Evolutionary conservation across 2,329 filamentous ascomycete genomes (phyloP), one percentile per base, ranked within the genome.

Genomic region (Diplodia intermedia): DNA sequence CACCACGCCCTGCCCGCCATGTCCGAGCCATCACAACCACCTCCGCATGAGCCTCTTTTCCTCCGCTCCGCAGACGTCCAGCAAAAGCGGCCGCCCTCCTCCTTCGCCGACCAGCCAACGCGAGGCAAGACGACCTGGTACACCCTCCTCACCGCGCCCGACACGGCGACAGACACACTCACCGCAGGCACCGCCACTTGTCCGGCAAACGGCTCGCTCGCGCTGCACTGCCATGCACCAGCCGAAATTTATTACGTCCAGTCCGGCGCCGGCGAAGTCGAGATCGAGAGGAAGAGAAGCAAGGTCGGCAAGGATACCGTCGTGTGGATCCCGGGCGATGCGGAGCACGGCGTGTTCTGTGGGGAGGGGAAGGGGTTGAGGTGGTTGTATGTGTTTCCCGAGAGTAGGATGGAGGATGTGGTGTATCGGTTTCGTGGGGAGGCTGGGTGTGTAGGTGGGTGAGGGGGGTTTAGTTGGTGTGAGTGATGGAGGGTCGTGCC

Each of bases 241-340:
- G 77, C 82, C 0, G 82, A 83, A 70, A 75, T 83, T 1, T 84
- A 83, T 63, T 74, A 82, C 65, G 72, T 84, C 20, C 73, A 78
- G 0, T 69, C 75, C 0, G 81, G 81, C 0, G 71, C 68, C 0
- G 81, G 79, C 0, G 70, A 79, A 8, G 74, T 83, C 2, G 75
- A 71, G 0, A 77, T 83, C 18, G 78, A 83, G 55, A 80, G 78
- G 3, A 61, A 70, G 7, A 73, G 77, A 26, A 70, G 78, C 61
- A 65, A 60, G 1, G 78, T 83, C 0, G 54, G 65, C 14, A 73
- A 72, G 31, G 81, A 80, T 4, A 75, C 71, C 57, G 75, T 77
- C 8, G 74, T 82, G 1, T 83, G 77, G 69, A 80, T 83, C 40
- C 81, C 81, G 0, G 78, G 79, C 0, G 73, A 82, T 75, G 78